Conservation (phyloP, 495 filamentous ascomycete genomes). For the Pyronema omphalodes region DNA sequence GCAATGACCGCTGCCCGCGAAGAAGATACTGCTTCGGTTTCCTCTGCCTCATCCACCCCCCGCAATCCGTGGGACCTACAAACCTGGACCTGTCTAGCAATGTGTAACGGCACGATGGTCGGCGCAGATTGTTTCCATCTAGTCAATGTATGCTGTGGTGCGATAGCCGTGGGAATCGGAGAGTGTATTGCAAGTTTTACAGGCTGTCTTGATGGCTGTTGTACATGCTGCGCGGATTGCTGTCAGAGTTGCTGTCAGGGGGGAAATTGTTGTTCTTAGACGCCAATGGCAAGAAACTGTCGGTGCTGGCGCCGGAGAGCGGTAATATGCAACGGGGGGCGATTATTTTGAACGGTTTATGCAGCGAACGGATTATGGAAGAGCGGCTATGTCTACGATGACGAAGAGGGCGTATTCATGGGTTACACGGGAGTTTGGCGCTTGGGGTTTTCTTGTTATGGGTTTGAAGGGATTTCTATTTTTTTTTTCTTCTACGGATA, state of each 20-base stretch:
- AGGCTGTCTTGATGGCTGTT: constrained; percentile 5
- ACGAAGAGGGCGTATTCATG: too few species aligned
- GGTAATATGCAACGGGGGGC: too few species aligned
- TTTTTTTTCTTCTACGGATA: too few species aligned
- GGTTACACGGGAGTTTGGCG: too few species aligned
- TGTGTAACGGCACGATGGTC: background rate
- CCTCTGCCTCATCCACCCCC: background rate
- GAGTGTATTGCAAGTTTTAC: constrained; percentile 3
- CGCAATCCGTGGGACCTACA: background rate
- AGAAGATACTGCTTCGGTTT: background rate
- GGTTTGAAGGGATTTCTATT: too few species aligned
- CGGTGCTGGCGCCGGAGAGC: too few species aligned
- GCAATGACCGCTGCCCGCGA: background rate
- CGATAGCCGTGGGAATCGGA: constrained; percentile 1
- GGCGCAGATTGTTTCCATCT: constrained; percentile 6
- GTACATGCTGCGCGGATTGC: constrained; percentile 4
- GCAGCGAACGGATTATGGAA: too few species aligned
- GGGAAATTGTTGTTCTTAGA: background rate
- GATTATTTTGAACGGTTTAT: too few species aligned
- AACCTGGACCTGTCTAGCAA: background rate
- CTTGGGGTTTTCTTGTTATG: too few species aligned
- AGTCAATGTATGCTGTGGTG: constrained; percentile 9
- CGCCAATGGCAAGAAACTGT: too few species aligned
- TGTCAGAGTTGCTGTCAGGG: background rate
- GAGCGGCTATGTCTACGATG: too few species aligned